Base-by-base conservation (phyloP, 352 stramenopile species). In the Globisporangium megalacanthum region DNA sequence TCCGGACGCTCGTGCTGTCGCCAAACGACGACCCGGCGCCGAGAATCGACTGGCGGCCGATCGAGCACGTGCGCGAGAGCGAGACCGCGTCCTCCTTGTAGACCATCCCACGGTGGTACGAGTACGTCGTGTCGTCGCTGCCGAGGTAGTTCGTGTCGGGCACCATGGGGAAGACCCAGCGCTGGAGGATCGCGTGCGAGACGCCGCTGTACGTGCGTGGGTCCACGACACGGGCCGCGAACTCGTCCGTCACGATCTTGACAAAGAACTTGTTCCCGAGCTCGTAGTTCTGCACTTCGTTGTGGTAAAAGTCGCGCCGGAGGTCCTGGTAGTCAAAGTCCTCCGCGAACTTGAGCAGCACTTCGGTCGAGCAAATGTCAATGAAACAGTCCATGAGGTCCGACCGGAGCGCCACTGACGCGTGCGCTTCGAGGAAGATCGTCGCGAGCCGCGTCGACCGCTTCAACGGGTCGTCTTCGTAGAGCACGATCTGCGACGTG, bases 291-390 rank as follows among this genome's bases (percentile, higher is more conserved):
- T 97, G 92, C 45, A 98, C 96, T 62, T 97, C 96, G 62, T 99
- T 98, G 45, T 92, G 79, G 52, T 99, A 80, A 73, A 99, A 99
- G 65, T 99, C 89, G 1, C 71, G 65, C 22, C 96, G 74, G 60
- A 99, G 79, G 51, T 99, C 88, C 56, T 98, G 83, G 65, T 99
- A 99, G 69, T 99, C 97, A 70, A 99, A 99, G 68, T 99, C 97
- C 65, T 99, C 97, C 22, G 83, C 86, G 56, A 99, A 98, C 66
- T 98, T 93, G 29, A 98, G 84, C 49, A 99, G 72, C 45, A 99
- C 95, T 62, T 99, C 97, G 6, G 95, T 90, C 55, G 94, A 98
- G 69, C 97, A 99, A 59, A 99, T 94, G 64, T 99, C 93, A 49
- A 99, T 95, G 61, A 98, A 94, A 56, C 93, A 98, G 82, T 99